Conservation (phyloP, 169 alveolate species). For the Plasmodium blacklocki region DNA sequence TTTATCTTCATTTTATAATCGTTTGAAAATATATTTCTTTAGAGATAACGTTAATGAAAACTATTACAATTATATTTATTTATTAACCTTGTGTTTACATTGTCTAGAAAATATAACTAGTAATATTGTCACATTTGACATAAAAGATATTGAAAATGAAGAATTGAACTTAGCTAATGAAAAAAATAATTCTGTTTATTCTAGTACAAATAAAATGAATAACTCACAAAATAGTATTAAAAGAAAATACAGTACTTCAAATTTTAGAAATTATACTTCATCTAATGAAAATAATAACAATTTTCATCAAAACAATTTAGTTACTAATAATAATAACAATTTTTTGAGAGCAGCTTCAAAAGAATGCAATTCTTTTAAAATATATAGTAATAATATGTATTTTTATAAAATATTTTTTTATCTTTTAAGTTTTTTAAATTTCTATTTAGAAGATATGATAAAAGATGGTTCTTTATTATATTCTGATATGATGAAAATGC, state of each 20-base stretch:
- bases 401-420: constrained; percentile 74
- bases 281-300: constrained; percentile 48
- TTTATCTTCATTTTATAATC: constrained; percentile 67
- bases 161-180: constrained; percentile 32
- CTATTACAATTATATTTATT: constrained; percentile 69
- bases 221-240: constrained; percentile 38
- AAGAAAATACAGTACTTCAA: constrained; percentile 57
- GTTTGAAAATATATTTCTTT: constrained; percentile 66
- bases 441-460: constrained; percentile 75
- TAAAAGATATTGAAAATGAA: constrained; percentile 62
- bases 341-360: constrained; percentile 43
- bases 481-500: constrained; percentile 75
- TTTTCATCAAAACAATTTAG: constrained; percentile 52
- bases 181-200: constrained; percentile 8
- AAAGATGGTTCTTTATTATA: constrained; percentile 68
- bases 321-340: constrained; percentile 27
- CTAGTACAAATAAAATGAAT: constrained; percentile 25
- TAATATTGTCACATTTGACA: constrained; percentile 68
- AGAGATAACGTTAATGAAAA: constrained; percentile 72
- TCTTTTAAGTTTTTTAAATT: constrained; percentile 65
- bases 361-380: constrained; percentile 53
- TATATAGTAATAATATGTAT: constrained; percentile 47
- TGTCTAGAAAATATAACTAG: constrained; percentile 76
- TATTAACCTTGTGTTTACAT: constrained; percentile 72
- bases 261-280: constrained; percentile 54